phyloP scores from a whole-genome alignment of 345 rosid genomes.

The Gossypium stocksii region DNA sequence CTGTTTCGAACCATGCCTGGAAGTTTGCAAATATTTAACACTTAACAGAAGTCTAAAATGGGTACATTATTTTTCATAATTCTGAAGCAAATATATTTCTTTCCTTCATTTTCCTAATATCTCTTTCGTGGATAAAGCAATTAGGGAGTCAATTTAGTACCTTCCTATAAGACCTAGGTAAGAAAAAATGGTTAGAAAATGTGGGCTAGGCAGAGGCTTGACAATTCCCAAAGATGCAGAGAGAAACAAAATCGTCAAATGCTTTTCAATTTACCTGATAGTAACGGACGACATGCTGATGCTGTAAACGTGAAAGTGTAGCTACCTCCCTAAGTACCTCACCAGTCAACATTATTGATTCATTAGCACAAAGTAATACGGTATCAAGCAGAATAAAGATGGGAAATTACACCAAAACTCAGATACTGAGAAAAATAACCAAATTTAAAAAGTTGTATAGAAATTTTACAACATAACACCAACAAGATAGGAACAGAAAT shows the following conservation, averaged over 20 bases:
- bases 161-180: background rate
- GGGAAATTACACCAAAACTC: background rate
- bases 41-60: constrained; percentile 10
- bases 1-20: constrained; percentile 97
- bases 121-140: background rate
- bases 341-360: constrained; percentile 19
- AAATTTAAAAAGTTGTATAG: background rate
- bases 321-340: constrained; percentile 85
- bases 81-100: background rate
- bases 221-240: constrained; percentile 19
- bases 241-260: constrained; percentile 8
- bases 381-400: background rate
- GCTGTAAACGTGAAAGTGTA: constrained; percentile 94
- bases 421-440: background rate
- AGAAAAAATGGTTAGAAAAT: background rate
- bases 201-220: background rate
- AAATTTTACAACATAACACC: background rate
- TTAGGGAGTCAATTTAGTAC: background rate
- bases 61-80: background rate
- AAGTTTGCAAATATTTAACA: constrained; percentile 29
- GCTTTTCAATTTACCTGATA: constrained; percentile 58
- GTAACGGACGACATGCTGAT: constrained; percentile 98
- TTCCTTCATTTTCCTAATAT: background rate
- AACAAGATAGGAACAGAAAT: background rate
- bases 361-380: constrained; percentile 4